Evolutionary conservation across 139 green algal genomes (phyloP).

Genomic region (Picochlorum costavermella): DNA sequence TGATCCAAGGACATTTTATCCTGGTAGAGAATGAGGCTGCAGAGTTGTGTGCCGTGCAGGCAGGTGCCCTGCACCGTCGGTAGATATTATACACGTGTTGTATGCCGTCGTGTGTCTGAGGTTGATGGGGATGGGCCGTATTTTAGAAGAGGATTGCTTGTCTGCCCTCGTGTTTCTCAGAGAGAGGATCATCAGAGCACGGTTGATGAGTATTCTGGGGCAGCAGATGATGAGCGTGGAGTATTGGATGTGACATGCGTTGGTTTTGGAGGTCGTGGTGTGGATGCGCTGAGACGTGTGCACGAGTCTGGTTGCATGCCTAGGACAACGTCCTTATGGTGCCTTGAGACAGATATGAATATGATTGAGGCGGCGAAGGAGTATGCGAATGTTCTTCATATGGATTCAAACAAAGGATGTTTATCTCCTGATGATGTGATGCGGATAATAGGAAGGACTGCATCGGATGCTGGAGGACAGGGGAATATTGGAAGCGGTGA

Average conservation of each 20-base stretch:
- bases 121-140: too few species aligned
- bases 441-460: conserved; percentile 26
- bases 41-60: not conserved
- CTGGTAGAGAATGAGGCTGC: conserved; percentile 21
- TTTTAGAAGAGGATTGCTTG: too few species aligned
- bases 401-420: not conserved
- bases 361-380: conserved; percentile 10
- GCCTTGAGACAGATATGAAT: conserved; percentile 33
- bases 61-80: too few species aligned
- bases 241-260: conserved; percentile 9
- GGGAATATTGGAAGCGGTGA: conserved; percentile 30
- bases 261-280: conserved; percentile 51
- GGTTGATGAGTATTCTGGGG: too few species aligned
- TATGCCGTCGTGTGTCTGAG: too few species aligned
- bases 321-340: conserved; percentile 21
- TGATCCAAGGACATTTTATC: conserved; percentile 80
- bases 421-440: conserved; percentile 17
- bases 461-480: conserved; percentile 34
- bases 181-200: too few species aligned
- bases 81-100: too few species aligned
- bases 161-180: too few species aligned
- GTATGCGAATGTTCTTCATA: conserved; percentile 12
- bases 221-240: too few species aligned
- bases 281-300: conserved; percentile 46
- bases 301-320: conserved; percentile 8